Percentiles rank a stretch among this genome's conserved stretches.
phyloP scores from a whole-genome alignment of 371 early-diverging fungal species.

The Mucor piriformis region DNA sequence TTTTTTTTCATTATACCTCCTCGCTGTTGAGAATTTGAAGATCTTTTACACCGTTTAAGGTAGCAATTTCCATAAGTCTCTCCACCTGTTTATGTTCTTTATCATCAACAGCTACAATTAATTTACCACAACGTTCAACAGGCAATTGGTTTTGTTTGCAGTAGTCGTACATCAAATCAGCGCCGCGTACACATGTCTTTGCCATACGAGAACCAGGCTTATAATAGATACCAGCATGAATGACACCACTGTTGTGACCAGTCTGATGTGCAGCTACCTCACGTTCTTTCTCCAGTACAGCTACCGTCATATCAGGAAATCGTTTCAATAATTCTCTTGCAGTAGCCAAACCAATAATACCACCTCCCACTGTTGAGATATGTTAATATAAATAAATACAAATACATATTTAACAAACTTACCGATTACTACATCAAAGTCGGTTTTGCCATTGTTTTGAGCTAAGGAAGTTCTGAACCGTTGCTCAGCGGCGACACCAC shows the following conservation, averaged over 20 bases:
- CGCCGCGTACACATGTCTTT: constrained; percentile 48
- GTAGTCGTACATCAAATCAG: constrained; percentile 52
- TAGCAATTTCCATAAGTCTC: constrained; percentile 43
- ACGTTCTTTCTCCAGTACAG: constrained; percentile 53
- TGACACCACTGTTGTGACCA: constrained; percentile 55
- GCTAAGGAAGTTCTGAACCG: constrained; percentile 46
- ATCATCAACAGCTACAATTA: constrained; percentile 45
- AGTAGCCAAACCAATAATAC: constrained; percentile 56
- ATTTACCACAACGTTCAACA: constrained; percentile 50
- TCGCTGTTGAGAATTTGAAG: constrained; percentile 43
- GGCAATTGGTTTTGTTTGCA: constrained; percentile 49
- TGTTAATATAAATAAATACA: neutral
- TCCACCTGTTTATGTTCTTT: constrained; percentile 48
- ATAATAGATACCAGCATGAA: constrained; percentile 52
- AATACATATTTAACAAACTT: constrained; percentile 3
- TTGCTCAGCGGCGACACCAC: constrained; percentile 50
- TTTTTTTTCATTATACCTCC: constrained; percentile 25
- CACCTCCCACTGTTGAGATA: constrained; percentile 40
- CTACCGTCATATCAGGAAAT: constrained; percentile 51
- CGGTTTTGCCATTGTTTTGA: constrained; percentile 47
- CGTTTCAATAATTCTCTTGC: constrained; percentile 53
- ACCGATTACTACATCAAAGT: constrained; percentile 55
- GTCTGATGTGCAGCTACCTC: constrained; percentile 57
- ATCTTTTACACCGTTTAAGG: constrained; percentile 48
- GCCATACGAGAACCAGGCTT: constrained; percentile 54